Conservation (phyloP, 306 rosid species). For the Vigna hirtella region DNA sequence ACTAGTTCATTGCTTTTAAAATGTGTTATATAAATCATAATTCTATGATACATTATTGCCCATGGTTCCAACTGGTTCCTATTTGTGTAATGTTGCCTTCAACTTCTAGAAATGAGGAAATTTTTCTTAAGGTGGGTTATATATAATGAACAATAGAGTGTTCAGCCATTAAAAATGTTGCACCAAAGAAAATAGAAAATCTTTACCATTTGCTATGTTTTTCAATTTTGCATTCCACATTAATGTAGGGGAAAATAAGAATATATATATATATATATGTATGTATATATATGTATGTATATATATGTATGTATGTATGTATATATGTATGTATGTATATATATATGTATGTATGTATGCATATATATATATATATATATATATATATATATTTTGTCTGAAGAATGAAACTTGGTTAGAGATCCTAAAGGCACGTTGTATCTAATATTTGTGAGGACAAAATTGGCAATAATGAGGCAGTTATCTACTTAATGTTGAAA, state of each 20-base stretch:
- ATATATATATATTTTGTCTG: background rate
- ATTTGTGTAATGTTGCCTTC: conserved; percentile 19
- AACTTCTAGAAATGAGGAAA: conserved; percentile 1
- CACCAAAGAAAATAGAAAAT: conserved; percentile 16
- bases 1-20: background rate
- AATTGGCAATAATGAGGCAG: conserved; percentile 17
- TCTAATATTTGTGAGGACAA: conserved; percentile 11
- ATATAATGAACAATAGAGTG: conserved; percentile 6
- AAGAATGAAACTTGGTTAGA: conserved; percentile 36
- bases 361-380: too few relatives aligned
- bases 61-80: background rate
- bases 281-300: too few relatives aligned
- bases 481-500: conserved; percentile 34
- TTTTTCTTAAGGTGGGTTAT: conserved; percentile 32
- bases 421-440: conserved; percentile 5
- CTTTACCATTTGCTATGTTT: conserved; percentile 3
- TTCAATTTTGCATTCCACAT: background rate
- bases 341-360: background rate
- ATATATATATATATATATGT: background rate
- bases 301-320: too few relatives aligned
- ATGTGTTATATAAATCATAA: conserved; percentile 18
- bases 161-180: conserved; percentile 22
- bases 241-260: conserved; percentile 7
- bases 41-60: conserved; percentile 1
- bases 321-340: background rate